Percentiles rank a stretch among this genome's conserved stretches.
Evolutionary conservation across 148 eudicot genomes (phyloP).

Genomic region (Amaranthus cruentus): DNA sequence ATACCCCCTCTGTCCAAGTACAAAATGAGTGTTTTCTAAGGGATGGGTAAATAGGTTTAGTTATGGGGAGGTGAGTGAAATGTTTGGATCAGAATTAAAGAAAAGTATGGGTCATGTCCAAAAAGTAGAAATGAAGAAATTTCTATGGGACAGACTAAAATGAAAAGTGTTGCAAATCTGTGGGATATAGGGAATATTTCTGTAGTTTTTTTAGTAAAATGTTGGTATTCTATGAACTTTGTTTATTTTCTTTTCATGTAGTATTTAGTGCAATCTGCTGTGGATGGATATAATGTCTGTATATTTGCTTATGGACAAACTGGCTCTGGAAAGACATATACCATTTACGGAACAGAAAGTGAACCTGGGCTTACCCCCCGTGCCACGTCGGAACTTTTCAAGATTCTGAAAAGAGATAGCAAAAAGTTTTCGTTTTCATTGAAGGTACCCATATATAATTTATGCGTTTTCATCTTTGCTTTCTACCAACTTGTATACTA

Average conservation of each 20-base stretch:
- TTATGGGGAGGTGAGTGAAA: no score
- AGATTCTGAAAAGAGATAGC: conserved; percentile 62
- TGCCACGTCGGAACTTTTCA: conserved; percentile 84
- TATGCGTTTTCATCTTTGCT: no score
- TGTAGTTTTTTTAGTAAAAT: not conserved
- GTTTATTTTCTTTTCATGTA: conserved; percentile 26
- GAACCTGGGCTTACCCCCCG: conserved; percentile 95
- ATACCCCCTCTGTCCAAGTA: no score
- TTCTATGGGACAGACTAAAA: no score
- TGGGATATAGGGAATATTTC: not conserved
- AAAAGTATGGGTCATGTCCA: no score
- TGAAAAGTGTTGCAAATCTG: no score
- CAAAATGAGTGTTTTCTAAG: no score
- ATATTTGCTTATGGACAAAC: conserved; percentile 99
- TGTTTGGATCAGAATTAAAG: no score
- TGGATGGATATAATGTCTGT: conserved; percentile 94
- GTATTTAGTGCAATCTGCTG: conserved; percentile 98
- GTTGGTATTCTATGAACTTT: not conserved
- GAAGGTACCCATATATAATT: conserved; percentile 49
- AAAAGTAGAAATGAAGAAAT: no score
- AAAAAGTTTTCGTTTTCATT: conserved; percentile 79
- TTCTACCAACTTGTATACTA: not conserved
- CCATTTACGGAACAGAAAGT: conserved; percentile 75
- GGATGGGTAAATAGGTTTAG: no score
- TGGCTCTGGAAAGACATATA: conserved; percentile 97